These are phyloP conservation scores for Tolypocladium cylindrosporum DNA, from an alignment of 2,329 filamentous ascomycete genomes.

Conservation along the genomic window DNA sequence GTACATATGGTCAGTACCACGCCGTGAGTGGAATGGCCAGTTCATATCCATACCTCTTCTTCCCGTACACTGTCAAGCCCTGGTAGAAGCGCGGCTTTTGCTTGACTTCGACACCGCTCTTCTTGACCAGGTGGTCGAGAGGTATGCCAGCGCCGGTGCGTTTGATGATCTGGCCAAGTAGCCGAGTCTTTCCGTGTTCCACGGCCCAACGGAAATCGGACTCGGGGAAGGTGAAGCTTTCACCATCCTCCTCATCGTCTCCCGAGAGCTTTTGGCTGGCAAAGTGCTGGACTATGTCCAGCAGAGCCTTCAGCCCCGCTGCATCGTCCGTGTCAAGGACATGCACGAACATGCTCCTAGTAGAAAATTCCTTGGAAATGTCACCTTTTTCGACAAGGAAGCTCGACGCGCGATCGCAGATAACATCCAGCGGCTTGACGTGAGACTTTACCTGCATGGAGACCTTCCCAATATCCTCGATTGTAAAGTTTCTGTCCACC, in stretches of 20 bases:
- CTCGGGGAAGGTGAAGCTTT: conserved; percentile 29
- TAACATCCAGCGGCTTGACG: conserved; percentile 41
- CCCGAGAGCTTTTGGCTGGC: conserved; percentile 23
- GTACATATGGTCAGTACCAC: conserved; percentile 6
- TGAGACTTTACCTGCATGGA: conserved; percentile 58
- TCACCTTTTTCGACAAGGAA: conserved; percentile 21
- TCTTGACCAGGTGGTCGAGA: conserved; percentile 54
- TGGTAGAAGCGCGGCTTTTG: conserved; percentile 65
- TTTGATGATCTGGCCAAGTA: conserved; percentile 56
- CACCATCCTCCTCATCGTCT: conserved; percentile 20
- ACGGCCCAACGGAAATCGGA: conserved; percentile 34
- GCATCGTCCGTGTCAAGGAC: conserved; percentile 43
- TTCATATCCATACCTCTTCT: conserved; percentile 39
- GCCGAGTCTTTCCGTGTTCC: conserved; percentile 36
- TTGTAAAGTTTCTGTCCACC: conserved; percentile 59
- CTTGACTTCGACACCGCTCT: conserved; percentile 51
- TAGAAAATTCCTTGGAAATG: conserved; percentile 2
- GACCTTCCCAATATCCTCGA: conserved; percentile 65
- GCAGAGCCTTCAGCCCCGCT: conserved; percentile 41
- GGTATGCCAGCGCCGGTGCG: conserved; percentile 59
- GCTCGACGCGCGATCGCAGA: conserved; percentile 29
- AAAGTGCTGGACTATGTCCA: conserved; percentile 43
- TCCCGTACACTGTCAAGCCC: conserved; percentile 65
- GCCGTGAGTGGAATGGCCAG: not conserved
- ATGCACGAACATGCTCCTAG: conserved; percentile 27